These are phyloP conservation scores for Phellopilus nigrolimitatus DNA, from an alignment of 1,284 basidiomycete species.

Conservation along the genomic window DNA sequence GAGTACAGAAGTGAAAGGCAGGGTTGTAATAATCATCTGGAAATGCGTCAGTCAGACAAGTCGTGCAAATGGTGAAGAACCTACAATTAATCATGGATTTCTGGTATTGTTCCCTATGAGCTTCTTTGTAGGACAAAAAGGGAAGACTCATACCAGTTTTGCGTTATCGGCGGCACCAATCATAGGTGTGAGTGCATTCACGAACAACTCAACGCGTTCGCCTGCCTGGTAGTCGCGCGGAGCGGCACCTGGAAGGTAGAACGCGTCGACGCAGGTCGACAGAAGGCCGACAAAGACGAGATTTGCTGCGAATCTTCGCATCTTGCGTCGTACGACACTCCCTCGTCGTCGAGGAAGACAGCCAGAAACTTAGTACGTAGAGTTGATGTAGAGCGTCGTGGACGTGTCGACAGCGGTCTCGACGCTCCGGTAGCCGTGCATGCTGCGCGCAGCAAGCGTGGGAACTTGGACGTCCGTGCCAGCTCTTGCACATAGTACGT, in stretches of 20 bases:
- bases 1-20: constrained; percentile 83
- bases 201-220: constrained; percentile 66
- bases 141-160: constrained; percentile 68
- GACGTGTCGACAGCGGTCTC: too few species aligned
- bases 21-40: constrained; percentile 87
- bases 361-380: too few species aligned
- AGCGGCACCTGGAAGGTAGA: constrained; percentile 74
- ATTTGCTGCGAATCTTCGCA: constrained; percentile 3
- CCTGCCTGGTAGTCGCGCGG: constrained; percentile 71
- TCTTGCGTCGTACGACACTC: constrained; percentile 2
- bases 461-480: too few species aligned
- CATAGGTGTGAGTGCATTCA: constrained; percentile 87
- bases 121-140: neutral
- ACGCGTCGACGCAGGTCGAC: constrained; percentile 36
- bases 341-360: too few species aligned
- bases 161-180: constrained; percentile 63
- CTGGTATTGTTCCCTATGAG: constrained; percentile 34
- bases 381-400: too few species aligned
- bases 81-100: constrained; percentile 81
- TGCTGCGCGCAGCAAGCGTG: too few species aligned
- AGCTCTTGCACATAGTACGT: too few species aligned
- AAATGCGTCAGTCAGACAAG: constrained; percentile 24
- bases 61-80: constrained; percentile 25
- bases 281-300: constrained; percentile 25
- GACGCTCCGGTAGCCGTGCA: too few species aligned